Base-by-base conservation (phyloP, 2,329 filamentous ascomycete genomes). In the Neocatenulostroma microsporum region DNA sequence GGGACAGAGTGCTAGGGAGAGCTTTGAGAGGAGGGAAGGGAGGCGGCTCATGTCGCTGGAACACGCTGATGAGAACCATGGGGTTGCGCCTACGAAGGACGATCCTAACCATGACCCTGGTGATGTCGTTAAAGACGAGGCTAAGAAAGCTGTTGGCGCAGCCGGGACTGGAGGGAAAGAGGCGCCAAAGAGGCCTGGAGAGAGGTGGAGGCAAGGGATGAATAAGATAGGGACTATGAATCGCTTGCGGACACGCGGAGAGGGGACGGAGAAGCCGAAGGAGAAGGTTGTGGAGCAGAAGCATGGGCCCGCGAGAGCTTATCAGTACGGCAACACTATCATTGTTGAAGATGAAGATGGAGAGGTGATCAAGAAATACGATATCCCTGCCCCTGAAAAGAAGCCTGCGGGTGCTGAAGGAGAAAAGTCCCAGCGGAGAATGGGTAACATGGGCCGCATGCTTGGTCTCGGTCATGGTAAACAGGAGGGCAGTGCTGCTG, bases 291-390 rank as follows among this genome's bases (percentile, higher is more conserved):
- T 58, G 24, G 36, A 47, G 28, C 70, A 74, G 35, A 73, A 67
- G 46, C 72, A 78, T 47, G 82, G 82, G 37, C 82, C 84, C 10
- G 85, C 85, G n/a, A 69, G 81, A 31, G 84, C 84, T 4, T 93
- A 88, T 56, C 84, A 88, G 48, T 89, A 86, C 53, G 85, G 85
- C 45, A 88, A 85, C 56, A 88, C 84, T 66, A 85, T 93, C 46
- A 89, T 93, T 55, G 82, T 93, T 12, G 84, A 93, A 62, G 84
- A 93, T 44, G 82, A 84, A 58, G 80, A 88, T 49, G 84, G 84
- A 28, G 85, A 93, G 57, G 85, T 93, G 21, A 74, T 93, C 56
- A 88, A 88, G 65, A 80, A 84, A 39, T 88, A 87, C 55, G 80
- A 88, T 45, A 72, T 89, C 19, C 80, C 82, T 1, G 64, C 70